Base-by-base conservation (phyloP, 139 green algal genomes). In the Zygnema cylindricum region DNA sequence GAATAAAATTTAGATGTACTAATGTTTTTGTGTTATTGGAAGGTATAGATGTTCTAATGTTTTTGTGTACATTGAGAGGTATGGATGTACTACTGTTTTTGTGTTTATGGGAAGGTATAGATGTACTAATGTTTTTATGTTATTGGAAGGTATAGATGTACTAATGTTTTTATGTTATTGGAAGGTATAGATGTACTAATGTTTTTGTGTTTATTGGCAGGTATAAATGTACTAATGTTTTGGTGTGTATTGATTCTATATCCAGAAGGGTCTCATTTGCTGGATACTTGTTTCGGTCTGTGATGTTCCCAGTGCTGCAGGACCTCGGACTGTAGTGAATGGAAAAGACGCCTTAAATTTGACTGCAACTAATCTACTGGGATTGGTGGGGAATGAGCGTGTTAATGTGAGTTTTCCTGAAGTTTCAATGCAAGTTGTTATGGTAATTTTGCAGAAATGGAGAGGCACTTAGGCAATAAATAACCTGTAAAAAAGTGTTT, bases 331-430 rank as follows among this genome's bases (percentile, higher is more conserved):
- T 25, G 76, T 81, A 16, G 84, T 82, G 22, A 88, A 92, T 36
- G 88, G 88, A 42, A 86, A 69, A 38, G 21, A 89, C 33, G 81
- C 94, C 0, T 89, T 98, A 30, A 97, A 99, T 92, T 85, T 98
- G 42, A 92, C 93, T 0, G 94, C 93, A 0, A 81, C 89, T n/a
- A 95, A 99, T 92, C 99, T 98, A 77, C 90, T 99, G 11, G 94
- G 94, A 30, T 76, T 99, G 1, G 90, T 94, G 21, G 93, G 92
- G 39, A 91, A 94, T 33, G 1, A 55, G 0, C 35, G 86, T 23
- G 38, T 96, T 40, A 22, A 79, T 88, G 93, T 95, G 40, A 85
- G 78, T 23, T 1, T 16, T 76, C 1, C 40, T 43, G 11, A 11
- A 79, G 11, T n/a, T n/a, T n/a, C n/a, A n/a, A n/a, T n/a, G n/a